These are phyloP conservation scores for Kluyveromyces sp. DNA, from an alignment of 1,139 yeast species.

Conservation along the genomic window DNA sequence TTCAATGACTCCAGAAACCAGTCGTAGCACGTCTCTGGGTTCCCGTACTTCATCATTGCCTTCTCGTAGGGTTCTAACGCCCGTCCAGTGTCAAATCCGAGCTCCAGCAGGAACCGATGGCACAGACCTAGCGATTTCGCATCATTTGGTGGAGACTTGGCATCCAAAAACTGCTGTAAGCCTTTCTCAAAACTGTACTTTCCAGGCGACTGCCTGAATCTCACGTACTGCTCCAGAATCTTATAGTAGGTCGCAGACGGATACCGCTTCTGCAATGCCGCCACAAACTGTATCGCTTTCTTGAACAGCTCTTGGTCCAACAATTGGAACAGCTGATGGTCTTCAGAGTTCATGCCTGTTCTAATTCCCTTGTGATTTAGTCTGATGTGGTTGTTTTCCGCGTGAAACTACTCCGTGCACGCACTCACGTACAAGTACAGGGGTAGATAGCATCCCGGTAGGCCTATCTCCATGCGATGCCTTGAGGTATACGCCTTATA, in stretches of 20 bases:
- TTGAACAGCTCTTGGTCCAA: slow-evolving; percentile 24
- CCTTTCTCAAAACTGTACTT: slow-evolving; percentile 20
- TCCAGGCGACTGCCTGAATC: slow-evolving; percentile 24
- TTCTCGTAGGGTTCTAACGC: slow-evolving; percentile 24
- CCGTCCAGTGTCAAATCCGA: slow-evolving; percentile 19
- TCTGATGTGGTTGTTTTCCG: too few relatives aligned
- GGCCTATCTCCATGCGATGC: not conserved
- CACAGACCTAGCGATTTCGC: slow-evolving; percentile 21
- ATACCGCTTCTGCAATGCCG: slow-evolving; percentile 17
- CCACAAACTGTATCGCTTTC: slow-evolving; percentile 21
- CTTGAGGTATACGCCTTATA: not conserved
- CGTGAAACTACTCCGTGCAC: too few relatives aligned
- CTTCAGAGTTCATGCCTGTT: slow-evolving; percentile 7
- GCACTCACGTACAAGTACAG: too few relatives aligned
- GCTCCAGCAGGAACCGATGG: slow-evolving; percentile 24
- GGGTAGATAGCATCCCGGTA: not conserved
- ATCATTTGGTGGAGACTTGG: slow-evolving; percentile 21
- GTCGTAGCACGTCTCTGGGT: slow-evolving; percentile 21
- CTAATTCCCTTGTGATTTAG: too few relatives aligned
- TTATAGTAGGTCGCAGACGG: slow-evolving; percentile 23
- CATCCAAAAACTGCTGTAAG: slow-evolving; percentile 15
- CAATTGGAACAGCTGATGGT: slow-evolving; percentile 20
- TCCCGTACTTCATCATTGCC: slow-evolving; percentile 26
- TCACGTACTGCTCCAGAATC: slow-evolving; percentile 24
- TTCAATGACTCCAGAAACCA: slow-evolving; percentile 26